These are phyloP conservation scores for Penicillium crystallinum DNA, from an alignment of 495 filamentous ascomycete genomes.

Conservation along the genomic window DNA sequence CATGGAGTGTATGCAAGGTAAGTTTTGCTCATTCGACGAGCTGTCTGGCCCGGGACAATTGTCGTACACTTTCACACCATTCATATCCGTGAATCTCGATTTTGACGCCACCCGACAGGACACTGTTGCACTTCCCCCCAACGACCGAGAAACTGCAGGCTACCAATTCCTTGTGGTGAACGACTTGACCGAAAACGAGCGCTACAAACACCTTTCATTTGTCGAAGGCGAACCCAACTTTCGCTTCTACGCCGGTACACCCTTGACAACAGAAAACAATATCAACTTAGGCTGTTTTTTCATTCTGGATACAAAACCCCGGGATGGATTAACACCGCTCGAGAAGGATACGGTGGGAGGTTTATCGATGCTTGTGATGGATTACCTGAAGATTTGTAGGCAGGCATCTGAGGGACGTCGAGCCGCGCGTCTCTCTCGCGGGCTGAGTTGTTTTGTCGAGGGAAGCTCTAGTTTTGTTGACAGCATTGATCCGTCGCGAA, in stretches of 20 bases:
- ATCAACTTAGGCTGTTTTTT: slow-evolving; percentile 70
- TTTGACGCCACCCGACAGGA: slow-evolving; percentile 14
- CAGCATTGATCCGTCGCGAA: slow-evolving; percentile 21
- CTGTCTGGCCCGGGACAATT: not conserved
- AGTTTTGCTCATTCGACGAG: slow-evolving; percentile 11
- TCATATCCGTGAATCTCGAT: not conserved
- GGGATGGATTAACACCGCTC: slow-evolving; percentile 25
- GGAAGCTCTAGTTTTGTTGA: slow-evolving; percentile 44
- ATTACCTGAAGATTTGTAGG: slow-evolving; percentile 54
- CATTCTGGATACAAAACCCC: slow-evolving; percentile 51
- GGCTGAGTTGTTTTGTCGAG: slow-evolving; percentile 61
- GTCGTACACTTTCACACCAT: not conserved
- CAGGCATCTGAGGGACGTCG: slow-evolving; percentile 54
- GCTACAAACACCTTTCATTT: slow-evolving; percentile 37
- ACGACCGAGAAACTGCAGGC: slow-evolving; percentile 18
- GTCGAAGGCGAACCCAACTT: slow-evolving; percentile 39
- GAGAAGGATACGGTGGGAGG: slow-evolving; percentile 41
- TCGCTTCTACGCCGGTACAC: slow-evolving; percentile 46
- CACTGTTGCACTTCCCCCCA: slow-evolving; percentile 35
- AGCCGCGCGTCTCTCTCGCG: slow-evolving; percentile 54
- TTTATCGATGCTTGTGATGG: slow-evolving; percentile 55
- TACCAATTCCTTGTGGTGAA: slow-evolving; percentile 35
- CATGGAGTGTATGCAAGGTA: slow-evolving; percentile 46
- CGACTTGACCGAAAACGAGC: slow-evolving; percentile 37
- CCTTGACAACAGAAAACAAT: slow-evolving; percentile 58